Percentiles rank a stretch among this genome's conserved stretches.
Evolutionary conservation across 1,284 basidiomycete genomes (phyloP).

Genomic region (Sparassis latifolia): DNA sequence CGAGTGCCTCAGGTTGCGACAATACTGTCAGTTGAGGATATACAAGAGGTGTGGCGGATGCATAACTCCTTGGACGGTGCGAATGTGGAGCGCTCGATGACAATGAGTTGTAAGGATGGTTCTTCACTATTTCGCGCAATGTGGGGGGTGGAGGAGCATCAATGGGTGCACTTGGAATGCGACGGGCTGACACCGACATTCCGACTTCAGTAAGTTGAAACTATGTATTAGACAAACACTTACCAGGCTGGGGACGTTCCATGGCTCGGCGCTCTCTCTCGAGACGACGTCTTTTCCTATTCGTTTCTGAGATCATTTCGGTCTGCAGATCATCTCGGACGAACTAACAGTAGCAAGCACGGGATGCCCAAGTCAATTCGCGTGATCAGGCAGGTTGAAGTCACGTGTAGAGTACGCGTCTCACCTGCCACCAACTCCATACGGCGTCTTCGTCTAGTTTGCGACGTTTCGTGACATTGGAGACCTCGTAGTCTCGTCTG

Average conservation of each 20-base stretch:
- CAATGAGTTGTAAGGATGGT: constrained; percentile 21
- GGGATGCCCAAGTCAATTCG: not conserved
- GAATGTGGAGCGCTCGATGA: constrained; percentile 8
- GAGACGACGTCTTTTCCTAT: constrained; percentile 70
- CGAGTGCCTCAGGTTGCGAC: constrained; percentile 41
- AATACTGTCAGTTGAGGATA: constrained; percentile 53
- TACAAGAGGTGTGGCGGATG: constrained; percentile 22
- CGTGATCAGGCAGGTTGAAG: not conserved
- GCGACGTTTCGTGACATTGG: constrained; percentile 49
- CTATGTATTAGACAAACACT: constrained; percentile 5
- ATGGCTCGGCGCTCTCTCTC: constrained; percentile 74
- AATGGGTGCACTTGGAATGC: constrained; percentile 26
- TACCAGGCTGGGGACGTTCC: constrained; percentile 71
- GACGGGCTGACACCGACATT: constrained; percentile 19
- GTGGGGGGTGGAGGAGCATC: constrained; percentile 26
- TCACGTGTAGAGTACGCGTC: constrained; percentile 12
- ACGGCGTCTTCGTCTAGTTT: constrained; percentile 56
- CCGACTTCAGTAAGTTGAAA: not conserved
- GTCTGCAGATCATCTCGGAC: constrained; percentile 71
- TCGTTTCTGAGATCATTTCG: constrained; percentile 78
- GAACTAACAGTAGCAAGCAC: constrained; percentile 31
- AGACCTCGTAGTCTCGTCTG: constrained; percentile 59
- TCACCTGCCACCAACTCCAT: constrained; percentile 77
- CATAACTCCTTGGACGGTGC: constrained; percentile 8
- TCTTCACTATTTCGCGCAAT: constrained; percentile 30